phyloP scores from a whole-genome alignment of 352 stramenopile genomes.

The Phytopythium litorale region DNA sequence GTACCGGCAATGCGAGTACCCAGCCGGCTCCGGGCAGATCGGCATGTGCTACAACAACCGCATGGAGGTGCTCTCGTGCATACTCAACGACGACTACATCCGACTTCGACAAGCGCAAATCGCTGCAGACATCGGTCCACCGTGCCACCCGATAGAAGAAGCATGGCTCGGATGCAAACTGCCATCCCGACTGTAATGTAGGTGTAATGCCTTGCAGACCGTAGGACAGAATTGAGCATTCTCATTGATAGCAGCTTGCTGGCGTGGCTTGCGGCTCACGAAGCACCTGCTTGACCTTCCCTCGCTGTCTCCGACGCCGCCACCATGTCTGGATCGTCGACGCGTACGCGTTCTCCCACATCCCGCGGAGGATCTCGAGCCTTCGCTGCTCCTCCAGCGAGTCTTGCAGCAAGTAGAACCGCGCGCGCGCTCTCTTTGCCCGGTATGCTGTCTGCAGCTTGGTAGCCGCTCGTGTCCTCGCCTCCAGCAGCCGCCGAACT shows the following conservation, averaged over 20 bases:
- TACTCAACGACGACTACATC: conserved; percentile 5
- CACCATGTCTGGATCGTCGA: conserved; percentile 65
- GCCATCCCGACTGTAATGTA: not conserved
- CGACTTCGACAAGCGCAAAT: conserved; percentile 11
- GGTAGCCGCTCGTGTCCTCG: conserved; percentile 28
- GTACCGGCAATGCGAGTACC: conserved; percentile 12
- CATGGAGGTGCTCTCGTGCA: conserved; percentile 15
- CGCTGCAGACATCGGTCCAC: conserved; percentile 1
- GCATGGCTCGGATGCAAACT: conserved; percentile 15
- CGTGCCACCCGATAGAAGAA: conserved; percentile 13
- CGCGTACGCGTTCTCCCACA: conserved; percentile 78
- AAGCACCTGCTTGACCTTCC: conserved; percentile 22
- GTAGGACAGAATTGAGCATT: not conserved
- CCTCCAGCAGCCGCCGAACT: conserved; percentile 23
- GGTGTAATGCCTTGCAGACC: no score
- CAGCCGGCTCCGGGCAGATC: not conserved
- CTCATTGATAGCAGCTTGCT: not conserved
- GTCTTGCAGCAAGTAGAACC: conserved; percentile 63
- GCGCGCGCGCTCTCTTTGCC: conserved; percentile 42
- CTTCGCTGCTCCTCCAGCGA: conserved; percentile 51
- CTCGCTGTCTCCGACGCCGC: conserved; percentile 10
- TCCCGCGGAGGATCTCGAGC: conserved; percentile 37
- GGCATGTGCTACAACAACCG: conserved; percentile 23
- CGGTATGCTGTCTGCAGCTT: conserved; percentile 60
- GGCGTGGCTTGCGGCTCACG: not conserved